A percentile compares a stretch with the other conserved stretches of the same genome.
Evolutionary conservation across 2,329 filamentous ascomycete species (phyloP).

Genomic region (Fusarium sp.): DNA sequence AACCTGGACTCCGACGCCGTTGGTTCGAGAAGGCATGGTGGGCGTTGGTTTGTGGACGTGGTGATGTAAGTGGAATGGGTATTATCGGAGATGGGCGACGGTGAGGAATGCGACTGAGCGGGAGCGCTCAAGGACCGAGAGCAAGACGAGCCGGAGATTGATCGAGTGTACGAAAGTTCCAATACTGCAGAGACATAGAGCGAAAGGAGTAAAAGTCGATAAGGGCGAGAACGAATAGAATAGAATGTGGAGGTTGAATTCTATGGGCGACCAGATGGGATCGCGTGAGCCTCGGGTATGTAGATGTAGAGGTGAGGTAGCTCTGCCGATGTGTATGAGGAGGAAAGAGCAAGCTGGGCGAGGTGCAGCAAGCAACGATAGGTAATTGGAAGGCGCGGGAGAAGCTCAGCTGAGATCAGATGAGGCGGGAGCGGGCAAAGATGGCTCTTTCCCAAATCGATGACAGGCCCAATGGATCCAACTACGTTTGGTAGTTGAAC

Average conservation of each 20-base stretch:
- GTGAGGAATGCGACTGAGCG: conserved; percentile 31
- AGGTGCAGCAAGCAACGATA: not conserved
- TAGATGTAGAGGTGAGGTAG: conserved; percentile 19
- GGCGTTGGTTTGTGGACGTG: not conserved
- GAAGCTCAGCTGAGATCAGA: conserved; percentile 27
- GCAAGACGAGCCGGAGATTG: conserved; percentile 18
- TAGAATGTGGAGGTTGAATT: conserved; percentile 1
- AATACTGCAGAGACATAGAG: conserved; percentile 46
- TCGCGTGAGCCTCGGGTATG: conserved; percentile 29
- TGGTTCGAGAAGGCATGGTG: conserved; percentile 64
- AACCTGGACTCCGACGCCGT: conserved; percentile 82
- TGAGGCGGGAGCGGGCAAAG: conserved; percentile 16
- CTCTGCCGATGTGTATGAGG: conserved; percentile 2
- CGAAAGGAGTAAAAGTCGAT: not conserved
- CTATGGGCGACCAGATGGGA: conserved; percentile 25
- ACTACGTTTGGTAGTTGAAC: not conserved
- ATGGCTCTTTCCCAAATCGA: conserved; percentile 20
- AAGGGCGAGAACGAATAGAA: not conserved
- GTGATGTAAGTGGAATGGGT: not conserved
- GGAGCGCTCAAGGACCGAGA: conserved; percentile 18
- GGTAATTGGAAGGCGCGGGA: conserved; percentile 2
- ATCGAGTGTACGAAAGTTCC: conserved; percentile 31
- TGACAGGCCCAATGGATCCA: conserved; percentile 4
- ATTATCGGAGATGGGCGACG: not conserved
- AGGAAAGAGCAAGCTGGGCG: conserved; percentile 25